Evolutionary conservation across 257 asterid species (phyloP).

Genomic region (Vinca minor): DNA sequence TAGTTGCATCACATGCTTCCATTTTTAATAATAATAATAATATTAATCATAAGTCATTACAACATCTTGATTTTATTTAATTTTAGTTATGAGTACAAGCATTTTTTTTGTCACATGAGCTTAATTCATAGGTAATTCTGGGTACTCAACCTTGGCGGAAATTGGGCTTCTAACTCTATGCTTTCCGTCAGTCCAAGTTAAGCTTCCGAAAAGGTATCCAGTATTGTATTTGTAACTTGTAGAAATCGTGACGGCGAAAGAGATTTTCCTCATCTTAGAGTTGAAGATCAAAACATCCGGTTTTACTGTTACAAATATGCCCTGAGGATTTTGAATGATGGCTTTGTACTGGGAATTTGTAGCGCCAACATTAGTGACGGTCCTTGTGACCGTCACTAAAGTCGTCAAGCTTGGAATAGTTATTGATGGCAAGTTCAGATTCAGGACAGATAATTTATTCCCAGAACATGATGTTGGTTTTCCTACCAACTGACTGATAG

Average conservation of each 20-base stretch:
- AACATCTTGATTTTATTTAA: no score
- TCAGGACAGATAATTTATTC: conserved; percentile 14
- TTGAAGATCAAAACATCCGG: neutral
- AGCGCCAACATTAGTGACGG: conserved; percentile 8
- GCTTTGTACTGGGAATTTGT: neutral
- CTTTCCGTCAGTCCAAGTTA: conserved; percentile 36
- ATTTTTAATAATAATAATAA: no score
- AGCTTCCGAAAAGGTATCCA: conserved; percentile 41
- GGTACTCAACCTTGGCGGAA: neutral
- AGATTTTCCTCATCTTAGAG: neutral
- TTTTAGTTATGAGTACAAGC: no score
- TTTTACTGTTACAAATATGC: neutral
- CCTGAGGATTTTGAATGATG: neutral
- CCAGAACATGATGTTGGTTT: neutral
- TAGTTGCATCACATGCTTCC: no score
- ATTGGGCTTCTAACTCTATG: conserved; percentile 31
- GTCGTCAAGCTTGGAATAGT: neutral
- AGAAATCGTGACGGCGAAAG: conserved; percentile 6
- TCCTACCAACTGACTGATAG: neutral
- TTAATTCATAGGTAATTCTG: no score
- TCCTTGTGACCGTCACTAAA: neutral
- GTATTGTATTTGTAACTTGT: conserved; percentile 22
- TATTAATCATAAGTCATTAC: no score
- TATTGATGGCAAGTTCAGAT: conserved; percentile 14
- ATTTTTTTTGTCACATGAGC: conserved; percentile 15